These are phyloP conservation scores for Podospora pseudopauciseta DNA, from an alignment of 495 filamentous ascomycete species.

Conservation along the genomic window DNA sequence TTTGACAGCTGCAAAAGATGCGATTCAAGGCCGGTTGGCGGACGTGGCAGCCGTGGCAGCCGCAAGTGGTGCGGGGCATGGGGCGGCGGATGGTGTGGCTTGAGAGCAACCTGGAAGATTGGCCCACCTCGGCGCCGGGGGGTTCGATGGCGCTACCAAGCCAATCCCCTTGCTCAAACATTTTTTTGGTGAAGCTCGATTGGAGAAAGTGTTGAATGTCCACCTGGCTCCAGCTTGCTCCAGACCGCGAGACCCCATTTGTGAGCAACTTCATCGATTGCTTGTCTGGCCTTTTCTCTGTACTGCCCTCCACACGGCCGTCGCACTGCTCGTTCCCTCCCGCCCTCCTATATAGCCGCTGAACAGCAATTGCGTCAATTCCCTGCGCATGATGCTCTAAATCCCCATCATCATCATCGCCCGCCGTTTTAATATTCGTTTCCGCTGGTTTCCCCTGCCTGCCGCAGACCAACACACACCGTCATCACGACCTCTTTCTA, in stretches of 20 bases:
- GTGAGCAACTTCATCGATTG: slow-evolving; percentile 12
- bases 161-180: slow-evolving; percentile 4
- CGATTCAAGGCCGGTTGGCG: too few species aligned
- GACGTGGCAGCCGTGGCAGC: not conserved
- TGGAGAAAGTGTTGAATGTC: slow-evolving; percentile 13
- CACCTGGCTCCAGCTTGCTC: slow-evolving; percentile 18
- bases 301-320: slow-evolving; percentile 3
- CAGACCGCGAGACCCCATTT: slow-evolving; percentile 9
- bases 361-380: slow-evolving; percentile 6
- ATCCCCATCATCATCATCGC: not conserved
- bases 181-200: slow-evolving; percentile 24
- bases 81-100: not conserved
- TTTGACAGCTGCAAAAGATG: not conserved
- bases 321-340: not conserved
- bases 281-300: slow-evolving; percentile 21
- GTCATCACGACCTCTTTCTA: not conserved
- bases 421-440: slow-evolving; percentile 1
- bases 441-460: not conserved
- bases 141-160: slow-evolving; percentile 3
- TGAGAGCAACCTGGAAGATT: not conserved
- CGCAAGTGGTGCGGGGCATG: not conserved
- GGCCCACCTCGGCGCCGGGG: not conserved
- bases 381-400: slow-evolving; percentile 9
- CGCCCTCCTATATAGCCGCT: slow-evolving; percentile 1
- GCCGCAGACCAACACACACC: not conserved